Base-by-base conservation (phyloP, 257 asterid genomes). In the Sherardia arvensis region DNA sequence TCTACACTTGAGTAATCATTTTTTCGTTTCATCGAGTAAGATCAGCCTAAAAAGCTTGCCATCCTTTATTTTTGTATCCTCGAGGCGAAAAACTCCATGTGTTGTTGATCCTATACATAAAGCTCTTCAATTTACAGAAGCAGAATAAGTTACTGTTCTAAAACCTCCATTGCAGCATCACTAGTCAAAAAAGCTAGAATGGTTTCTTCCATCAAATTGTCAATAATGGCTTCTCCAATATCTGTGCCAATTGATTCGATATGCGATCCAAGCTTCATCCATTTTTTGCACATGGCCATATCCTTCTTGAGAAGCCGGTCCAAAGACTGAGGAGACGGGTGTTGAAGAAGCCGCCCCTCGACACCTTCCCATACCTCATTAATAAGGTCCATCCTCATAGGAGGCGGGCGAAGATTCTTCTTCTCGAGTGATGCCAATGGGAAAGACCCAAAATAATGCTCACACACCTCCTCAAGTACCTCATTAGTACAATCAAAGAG, bases 401-500 rank as follows among this genome's bases (percentile, higher is more conserved):
- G 99, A 56, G 76, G 75, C 14, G 78, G 78, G 28, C 60, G 80
- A 43, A 69, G 73, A 51, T 53, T 80, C 68, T 56, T 74, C 65
- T 76, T 75, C 66, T 53, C 71, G 18, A 22, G 47, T 59, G 88
- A 76, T 59, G 57, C 61, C 55, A 79, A 73, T 4, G 74, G 63
- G 62, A 71, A 74, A 75, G 76, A 78, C 29, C 87, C 94, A 17
- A 87, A 90, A 71, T 77, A 82, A 65, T 47, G 66, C 63, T 80
- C 83, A 14, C 96, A 87, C 28, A 80, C 80, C 75, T 82, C 85
- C 74, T 76, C 74, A 40, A 93, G 76, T 62, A 87, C 86, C 68
- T 83, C 92, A 54, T 85, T 86, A 38, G 90, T 80, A 66, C 86
- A 87, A 73, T 90, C 94, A 53, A 93, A 93, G 65, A 93, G 94